Percentiles rank a stretch among this genome's conserved stretches.
These are phyloP conservation scores for Naganishia onofrii DNA, from an alignment of 768 basidiomycete genomes.

Conservation along the genomic window DNA sequence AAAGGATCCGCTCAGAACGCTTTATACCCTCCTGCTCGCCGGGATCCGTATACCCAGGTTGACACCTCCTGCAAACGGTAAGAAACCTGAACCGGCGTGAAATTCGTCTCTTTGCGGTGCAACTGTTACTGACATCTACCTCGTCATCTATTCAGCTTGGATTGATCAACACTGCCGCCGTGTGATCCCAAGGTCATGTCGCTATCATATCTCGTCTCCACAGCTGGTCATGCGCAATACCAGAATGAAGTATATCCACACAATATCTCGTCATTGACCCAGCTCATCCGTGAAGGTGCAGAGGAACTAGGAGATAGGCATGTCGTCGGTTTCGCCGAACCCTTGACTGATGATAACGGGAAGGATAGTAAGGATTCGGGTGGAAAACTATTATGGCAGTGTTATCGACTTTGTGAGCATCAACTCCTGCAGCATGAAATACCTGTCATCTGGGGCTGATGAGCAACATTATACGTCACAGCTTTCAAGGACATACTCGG, in stretches of 20 bases:
- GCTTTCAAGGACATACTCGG: slow-evolving; percentile 38
- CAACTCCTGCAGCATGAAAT: not conserved
- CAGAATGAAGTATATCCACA: slow-evolving; percentile 46
- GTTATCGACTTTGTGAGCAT: slow-evolving; percentile 44
- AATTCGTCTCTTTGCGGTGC: not conserved
- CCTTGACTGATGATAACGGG: slow-evolving; percentile 10
- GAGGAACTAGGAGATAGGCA: slow-evolving; percentile 40
- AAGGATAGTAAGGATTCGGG: not conserved
- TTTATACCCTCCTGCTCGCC: too few species aligned
- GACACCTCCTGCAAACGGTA: too few species aligned
- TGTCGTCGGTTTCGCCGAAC: slow-evolving; percentile 42
- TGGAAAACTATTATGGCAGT: slow-evolving; percentile 32
- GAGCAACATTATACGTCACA: not conserved
- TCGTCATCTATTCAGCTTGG: not conserved
- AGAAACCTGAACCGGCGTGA: too few species aligned
- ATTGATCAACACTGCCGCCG: not conserved
- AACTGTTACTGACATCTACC: not conserved
- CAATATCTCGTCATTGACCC: slow-evolving; percentile 37
- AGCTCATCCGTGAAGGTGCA: slow-evolving; percentile 43
- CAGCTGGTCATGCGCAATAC: slow-evolving; percentile 44
- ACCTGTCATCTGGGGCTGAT: too few species aligned
- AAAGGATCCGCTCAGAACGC: too few species aligned
- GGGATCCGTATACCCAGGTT: too few species aligned
- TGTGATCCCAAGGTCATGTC: not conserved
- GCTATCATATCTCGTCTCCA: slow-evolving; percentile 47